A percentile compares a stretch with the other conserved stretches of the same genome.
phyloP scores from a whole-genome alignment of 805 yeast genomes.

The Phaffomyces opuntiae region DNA sequence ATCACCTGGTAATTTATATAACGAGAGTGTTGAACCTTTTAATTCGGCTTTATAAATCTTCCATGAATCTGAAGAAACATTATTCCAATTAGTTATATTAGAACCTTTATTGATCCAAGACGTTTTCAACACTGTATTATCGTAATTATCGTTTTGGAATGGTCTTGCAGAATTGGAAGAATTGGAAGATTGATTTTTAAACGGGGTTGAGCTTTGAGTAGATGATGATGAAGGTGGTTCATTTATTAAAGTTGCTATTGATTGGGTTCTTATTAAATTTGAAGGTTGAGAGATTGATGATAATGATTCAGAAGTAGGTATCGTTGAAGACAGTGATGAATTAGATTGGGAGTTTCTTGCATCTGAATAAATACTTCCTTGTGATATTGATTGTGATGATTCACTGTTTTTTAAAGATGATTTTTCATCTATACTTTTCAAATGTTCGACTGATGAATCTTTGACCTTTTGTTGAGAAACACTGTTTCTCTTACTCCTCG shows the following conservation, averaged over 20 bases:
- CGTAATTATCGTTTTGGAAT: conserved; percentile 28
- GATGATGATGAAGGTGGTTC: not conserved
- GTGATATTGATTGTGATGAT: not conserved
- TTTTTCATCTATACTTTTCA: conserved; percentile 4
- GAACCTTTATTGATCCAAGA: conserved; percentile 56
- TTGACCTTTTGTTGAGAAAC: conserved; percentile 8
- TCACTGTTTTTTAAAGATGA: not conserved
- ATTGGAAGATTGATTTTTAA: not conserved
- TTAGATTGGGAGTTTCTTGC: not conserved
- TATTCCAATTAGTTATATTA: conserved; percentile 21
- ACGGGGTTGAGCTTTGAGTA: not conserved
- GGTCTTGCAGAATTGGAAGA: conserved; percentile 14
- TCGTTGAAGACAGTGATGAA: not conserved
- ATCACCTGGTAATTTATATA: conserved; percentile 53
- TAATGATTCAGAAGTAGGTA: conserved; percentile 4
- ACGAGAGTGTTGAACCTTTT: conserved; percentile 55
- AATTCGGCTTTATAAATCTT: conserved; percentile 57
- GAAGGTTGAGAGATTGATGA: not conserved
- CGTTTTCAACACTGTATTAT: conserved; percentile 35
- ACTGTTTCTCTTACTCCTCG: conserved; percentile 21
- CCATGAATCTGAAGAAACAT: conserved; percentile 22
- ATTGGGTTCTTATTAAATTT: conserved; percentile 3
- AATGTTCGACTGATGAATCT: not conserved
- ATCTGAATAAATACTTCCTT: not conserved
- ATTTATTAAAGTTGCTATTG: conserved; percentile 4